Evolutionary conservation across 75 land plant genomes (phyloP).

Genomic region (Selaginella moellendorffii): DNA sequence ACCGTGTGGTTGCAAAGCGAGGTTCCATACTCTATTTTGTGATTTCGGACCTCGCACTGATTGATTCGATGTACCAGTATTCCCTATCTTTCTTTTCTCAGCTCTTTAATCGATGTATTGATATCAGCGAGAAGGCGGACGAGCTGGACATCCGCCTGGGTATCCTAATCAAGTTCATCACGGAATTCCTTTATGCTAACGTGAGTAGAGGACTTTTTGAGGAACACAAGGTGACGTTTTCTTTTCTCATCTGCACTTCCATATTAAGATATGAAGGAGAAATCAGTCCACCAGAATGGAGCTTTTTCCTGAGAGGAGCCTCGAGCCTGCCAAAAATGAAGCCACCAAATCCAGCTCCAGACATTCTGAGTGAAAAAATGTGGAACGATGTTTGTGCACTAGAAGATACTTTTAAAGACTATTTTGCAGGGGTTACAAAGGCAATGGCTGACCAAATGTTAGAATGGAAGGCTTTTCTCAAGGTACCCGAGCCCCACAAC

Average conservation of each 20-base stretch:
- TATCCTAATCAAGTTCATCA: conserved; percentile 14
- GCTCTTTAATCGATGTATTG: conserved; percentile 24
- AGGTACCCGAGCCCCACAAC: conserved; percentile 13
- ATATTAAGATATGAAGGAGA: conserved; percentile 18
- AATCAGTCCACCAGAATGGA: conserved; percentile 19
- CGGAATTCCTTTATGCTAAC: conserved; percentile 22
- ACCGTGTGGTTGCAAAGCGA: conserved; percentile 21
- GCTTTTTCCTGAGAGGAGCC: conserved; percentile 12
- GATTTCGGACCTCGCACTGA: conserved; percentile 24
- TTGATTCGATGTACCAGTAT: conserved; percentile 31
- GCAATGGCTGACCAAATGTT: background rate
- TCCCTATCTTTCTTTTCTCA: conserved; percentile 24
- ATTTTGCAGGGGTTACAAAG: conserved; percentile 8
- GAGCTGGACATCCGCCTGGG: conserved; percentile 16
- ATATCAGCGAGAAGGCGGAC: conserved; percentile 21
- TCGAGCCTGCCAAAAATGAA: conserved; percentile 6
- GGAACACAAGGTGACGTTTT: conserved; percentile 28
- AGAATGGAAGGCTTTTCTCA: conserved; percentile 15
- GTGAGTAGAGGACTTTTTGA: conserved; percentile 28
- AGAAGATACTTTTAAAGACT: conserved; percentile 15
- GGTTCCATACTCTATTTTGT: conserved; percentile 30
- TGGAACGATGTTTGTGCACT: conserved; percentile 13
- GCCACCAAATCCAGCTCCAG: conserved; percentile 12
- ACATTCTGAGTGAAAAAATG: conserved; percentile 11
- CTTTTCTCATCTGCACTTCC: conserved; percentile 23